Evolutionary conservation across 805 yeast genomes (phyloP).

Genomic region (Sugiyamaella americana): DNA sequence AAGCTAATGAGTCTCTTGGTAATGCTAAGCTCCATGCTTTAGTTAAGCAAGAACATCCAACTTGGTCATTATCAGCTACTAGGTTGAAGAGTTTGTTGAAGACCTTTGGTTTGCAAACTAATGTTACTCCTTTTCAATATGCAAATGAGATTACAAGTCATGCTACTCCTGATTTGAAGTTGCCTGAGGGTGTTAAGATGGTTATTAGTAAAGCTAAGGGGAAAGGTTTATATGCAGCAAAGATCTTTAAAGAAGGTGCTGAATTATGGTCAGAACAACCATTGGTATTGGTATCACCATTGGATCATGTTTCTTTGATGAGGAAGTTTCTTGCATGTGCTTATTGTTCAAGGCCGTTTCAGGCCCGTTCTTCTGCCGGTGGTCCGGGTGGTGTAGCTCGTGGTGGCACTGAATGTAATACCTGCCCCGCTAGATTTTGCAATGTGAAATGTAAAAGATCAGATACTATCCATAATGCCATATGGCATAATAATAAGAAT

Average conservation of each 20-base stretch:
- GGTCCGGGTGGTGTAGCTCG: constrained; percentile 31
- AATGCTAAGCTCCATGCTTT: constrained; percentile 46
- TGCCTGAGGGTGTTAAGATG: constrained; percentile 39
- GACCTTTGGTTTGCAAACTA: constrained; percentile 46
- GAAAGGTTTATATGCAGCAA: constrained; percentile 53
- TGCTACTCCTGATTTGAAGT: constrained; percentile 40
- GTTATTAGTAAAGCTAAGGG: constrained; percentile 50
- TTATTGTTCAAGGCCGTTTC: constrained; percentile 57
- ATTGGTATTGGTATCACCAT: constrained; percentile 56
- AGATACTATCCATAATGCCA: constrained; percentile 47
- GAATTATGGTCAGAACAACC: constrained; percentile 59
- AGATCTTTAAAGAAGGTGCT: constrained; percentile 43
- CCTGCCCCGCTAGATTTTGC: constrained; percentile 69
- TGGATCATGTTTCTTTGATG: constrained; percentile 57
- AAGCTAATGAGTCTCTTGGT: constrained; percentile 53
- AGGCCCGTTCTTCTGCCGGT: constrained; percentile 22
- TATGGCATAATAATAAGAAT: constrained; percentile 47
- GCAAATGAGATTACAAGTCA: constrained; percentile 48
- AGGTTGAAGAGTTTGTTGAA: constrained; percentile 50
- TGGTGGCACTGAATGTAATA: constrained; percentile 50
- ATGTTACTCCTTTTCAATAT: constrained; percentile 42
- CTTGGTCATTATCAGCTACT: constrained; percentile 60
- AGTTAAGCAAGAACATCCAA: constrained; percentile 46
- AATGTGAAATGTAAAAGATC: constrained; percentile 50
- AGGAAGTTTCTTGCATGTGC: constrained; percentile 63